Conservation (phyloP, 192 early-diverging fungal species). For the Lobulomyces angularis region DNA sequence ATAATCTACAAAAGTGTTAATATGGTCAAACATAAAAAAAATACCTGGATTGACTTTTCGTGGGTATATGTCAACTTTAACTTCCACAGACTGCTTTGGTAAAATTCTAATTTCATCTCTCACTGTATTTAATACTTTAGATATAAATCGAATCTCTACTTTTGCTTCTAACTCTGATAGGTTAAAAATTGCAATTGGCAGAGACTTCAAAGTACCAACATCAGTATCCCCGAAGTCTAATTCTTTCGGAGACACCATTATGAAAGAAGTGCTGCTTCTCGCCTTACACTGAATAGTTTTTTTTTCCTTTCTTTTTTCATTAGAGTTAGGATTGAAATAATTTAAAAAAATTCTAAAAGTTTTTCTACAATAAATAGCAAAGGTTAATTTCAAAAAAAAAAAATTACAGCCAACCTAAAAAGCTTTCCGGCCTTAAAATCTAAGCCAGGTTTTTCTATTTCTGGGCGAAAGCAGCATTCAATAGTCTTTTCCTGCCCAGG, state of each 20-base stretch:
- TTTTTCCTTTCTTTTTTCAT: slow-evolving; percentile 36
- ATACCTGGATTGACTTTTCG: slow-evolving; percentile 94
- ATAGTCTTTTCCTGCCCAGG: slow-evolving; percentile 74
- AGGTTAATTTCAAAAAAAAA: slow-evolving; percentile 49
- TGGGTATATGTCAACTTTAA: slow-evolving; percentile 90
- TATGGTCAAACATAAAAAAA: too few relatives aligned
- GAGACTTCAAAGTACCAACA: slow-evolving; percentile 81
- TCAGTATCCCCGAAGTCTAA: slow-evolving; percentile 94
- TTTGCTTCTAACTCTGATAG: slow-evolving; percentile 71
- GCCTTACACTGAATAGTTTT: slow-evolving; percentile 84
- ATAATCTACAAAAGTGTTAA: too few relatives aligned
- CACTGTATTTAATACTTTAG: slow-evolving; percentile 80
- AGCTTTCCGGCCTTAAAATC: slow-evolving; percentile 65
- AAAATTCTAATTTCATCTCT: slow-evolving; percentile 62
- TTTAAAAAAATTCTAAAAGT: too few relatives aligned
- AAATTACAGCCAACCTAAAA: slow-evolving; percentile 51
- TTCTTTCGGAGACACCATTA: slow-evolving; percentile 68
- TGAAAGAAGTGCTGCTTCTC: slow-evolving; percentile 82
- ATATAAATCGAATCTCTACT: slow-evolving; percentile 76
- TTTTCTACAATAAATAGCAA: slow-evolving; percentile 23
- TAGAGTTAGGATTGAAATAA: too few relatives aligned
- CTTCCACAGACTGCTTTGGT: slow-evolving; percentile 58
- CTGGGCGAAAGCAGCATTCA: slow-evolving; percentile 65
- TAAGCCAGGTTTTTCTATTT: slow-evolving; percentile 42
- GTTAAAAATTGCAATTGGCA: slow-evolving; percentile 71